Base-by-base conservation (phyloP, 1,139 yeast genomes). In the Sugiyamaella novakii region DNA sequence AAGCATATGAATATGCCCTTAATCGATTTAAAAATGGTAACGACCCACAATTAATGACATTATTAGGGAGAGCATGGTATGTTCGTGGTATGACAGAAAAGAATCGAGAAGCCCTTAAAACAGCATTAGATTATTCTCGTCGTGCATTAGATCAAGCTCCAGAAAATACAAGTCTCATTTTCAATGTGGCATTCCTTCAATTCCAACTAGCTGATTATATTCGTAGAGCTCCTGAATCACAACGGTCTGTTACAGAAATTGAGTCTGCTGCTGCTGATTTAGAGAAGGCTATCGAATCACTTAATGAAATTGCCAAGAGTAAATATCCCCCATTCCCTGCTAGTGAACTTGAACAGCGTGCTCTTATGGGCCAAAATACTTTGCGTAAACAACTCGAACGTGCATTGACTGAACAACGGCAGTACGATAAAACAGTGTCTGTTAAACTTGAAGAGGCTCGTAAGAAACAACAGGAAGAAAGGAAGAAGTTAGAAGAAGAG, bases 11-110 rank as follows among this genome's bases (percentile, higher is more conserved):
- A 56, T 76, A 85, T 59, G 95, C 96, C 0, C 72, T 87, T 54
- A 75, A 76, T 30, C 77, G 85, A 62, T 84, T 79, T 65, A 78
- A 84, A 18, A 77, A 78, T 60, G 83, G 83, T 18, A 73, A 77
- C 14, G 88, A 83, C 60, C 67, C 88, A 0, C 82, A 79, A 61
- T 74, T 88, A 30, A 70, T 84, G 56, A 79, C 88, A 14, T 76
- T 87, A 58, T 76, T 92, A 53, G 97, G 96, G 31, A 79, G 94
- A 55, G 92, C 95, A 1, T 92, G 98, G 97, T 82, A 83, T 57
- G 78, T 84, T 19, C 79, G 97, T 63, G 98, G 92, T 6, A 67
- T 76, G 49, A 72, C 75, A 28, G 96, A 89, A 58, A 80, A 80
- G 65, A 84, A 78, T 49, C 65, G 84, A 44, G 77, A 72, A 5